Evolutionary conservation across 192 early-diverging fungal genomes (phyloP).

Genomic region (Linnemannia schmuckeri): DNA sequence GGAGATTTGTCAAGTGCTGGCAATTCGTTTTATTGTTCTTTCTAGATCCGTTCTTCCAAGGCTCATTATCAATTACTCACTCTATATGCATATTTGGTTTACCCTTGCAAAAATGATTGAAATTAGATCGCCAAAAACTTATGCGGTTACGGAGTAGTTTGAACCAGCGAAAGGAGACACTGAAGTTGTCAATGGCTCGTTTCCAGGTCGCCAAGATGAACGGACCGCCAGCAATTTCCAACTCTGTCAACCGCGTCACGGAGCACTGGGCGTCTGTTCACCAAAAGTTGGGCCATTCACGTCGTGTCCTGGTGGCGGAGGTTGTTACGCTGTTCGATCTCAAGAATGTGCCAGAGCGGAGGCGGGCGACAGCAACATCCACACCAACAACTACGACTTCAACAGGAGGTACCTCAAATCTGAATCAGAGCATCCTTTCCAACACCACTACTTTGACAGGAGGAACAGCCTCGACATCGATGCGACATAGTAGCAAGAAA

Average conservation of each 20-base stretch:
- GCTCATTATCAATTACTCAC: not conserved
- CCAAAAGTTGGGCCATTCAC: slow-evolving; percentile 54
- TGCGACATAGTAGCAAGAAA: slow-evolving; percentile 13
- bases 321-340: slow-evolving; percentile 67
- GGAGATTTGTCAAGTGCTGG: not conserved
- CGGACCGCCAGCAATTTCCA: slow-evolving; percentile 35
- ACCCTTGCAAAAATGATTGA: not conserved
- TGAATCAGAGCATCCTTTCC: slow-evolving; percentile 25
- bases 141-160: slow-evolving; percentile 19
- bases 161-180: slow-evolving; percentile 46
- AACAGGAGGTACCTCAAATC: not conserved
- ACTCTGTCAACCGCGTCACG: slow-evolving; percentile 39
- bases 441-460: slow-evolving; percentile 28
- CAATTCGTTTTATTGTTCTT: not conserved
- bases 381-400: not conserved
- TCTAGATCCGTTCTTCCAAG: not conserved
- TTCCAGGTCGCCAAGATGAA: slow-evolving; percentile 48
- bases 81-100: not conserved
- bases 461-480: slow-evolving; percentile 17
- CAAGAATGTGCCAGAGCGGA: slow-evolving; percentile 43
- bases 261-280: slow-evolving; percentile 60
- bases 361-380: not conserved
- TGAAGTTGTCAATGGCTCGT: slow-evolving; percentile 38
- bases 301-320: slow-evolving; percentile 64
- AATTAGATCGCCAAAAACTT: slow-evolving; percentile 39